Evolutionary conservation across 2,329 filamentous ascomycete genomes (phyloP).

Genomic region (Cladosporium velox): DNA sequence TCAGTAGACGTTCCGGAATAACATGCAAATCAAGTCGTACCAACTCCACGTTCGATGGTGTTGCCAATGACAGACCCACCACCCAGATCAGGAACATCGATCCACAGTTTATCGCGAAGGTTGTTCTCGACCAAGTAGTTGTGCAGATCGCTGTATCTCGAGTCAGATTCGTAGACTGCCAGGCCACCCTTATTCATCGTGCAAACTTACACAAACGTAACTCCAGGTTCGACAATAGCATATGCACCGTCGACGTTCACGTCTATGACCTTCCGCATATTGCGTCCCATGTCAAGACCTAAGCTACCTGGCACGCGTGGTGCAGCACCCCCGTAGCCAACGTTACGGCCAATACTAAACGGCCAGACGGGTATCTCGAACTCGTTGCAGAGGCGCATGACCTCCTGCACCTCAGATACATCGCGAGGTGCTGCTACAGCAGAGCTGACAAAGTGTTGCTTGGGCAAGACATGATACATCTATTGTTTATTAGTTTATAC

Average conservation of each 20-base stretch:
- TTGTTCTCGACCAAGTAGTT: conserved; percentile 50
- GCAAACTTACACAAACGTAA: conserved; percentile 38
- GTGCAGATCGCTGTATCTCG: conserved; percentile 50
- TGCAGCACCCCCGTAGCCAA: conserved; percentile 59
- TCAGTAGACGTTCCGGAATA: background rate
- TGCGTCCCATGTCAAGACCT: conserved; percentile 53
- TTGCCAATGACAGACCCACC: conserved; percentile 55
- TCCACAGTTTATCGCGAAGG: conserved; percentile 43
- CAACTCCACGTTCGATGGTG: conserved; percentile 49
- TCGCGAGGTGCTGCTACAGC: conserved; percentile 42
- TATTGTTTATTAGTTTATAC: background rate
- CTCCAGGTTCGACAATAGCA: conserved; percentile 58
- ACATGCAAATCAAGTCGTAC: background rate
- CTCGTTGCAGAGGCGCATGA: conserved; percentile 51
- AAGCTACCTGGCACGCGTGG: conserved; percentile 56
- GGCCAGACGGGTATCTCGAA: conserved; percentile 52
- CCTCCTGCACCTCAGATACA: conserved; percentile 49
- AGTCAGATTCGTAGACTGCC: background rate
- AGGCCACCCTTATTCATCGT: background rate
- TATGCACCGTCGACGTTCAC: conserved; percentile 54
- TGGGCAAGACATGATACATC: conserved; percentile 22
- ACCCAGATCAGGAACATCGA: conserved; percentile 51
- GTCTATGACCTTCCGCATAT: conserved; percentile 57
- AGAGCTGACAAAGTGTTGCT: conserved; percentile 49
- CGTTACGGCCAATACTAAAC: conserved; percentile 53